Evolutionary conservation across 805 yeast genomes (phyloP).

Genomic region (Ogataea dorogensis): DNA sequence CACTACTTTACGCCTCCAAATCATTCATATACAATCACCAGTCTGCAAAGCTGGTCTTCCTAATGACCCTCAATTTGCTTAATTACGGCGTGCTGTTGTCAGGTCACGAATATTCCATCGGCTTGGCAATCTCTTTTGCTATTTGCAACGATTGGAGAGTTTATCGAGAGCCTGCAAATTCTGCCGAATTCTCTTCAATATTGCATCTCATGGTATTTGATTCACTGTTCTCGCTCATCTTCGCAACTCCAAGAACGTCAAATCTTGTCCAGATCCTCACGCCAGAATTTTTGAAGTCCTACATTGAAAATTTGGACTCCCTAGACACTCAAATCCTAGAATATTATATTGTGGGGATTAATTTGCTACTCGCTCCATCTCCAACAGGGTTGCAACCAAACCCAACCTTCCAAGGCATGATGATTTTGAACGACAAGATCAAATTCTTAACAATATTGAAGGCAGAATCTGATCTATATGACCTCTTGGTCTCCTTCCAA

Average conservation of each 20-base stretch:
- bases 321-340: constrained; percentile 19
- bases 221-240: constrained; percentile 49
- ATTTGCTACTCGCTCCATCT: constrained; percentile 21
- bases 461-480: constrained; percentile 22
- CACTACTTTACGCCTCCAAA: constrained; percentile 38
- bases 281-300: constrained; percentile 17
- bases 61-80: constrained; percentile 40
- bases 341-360: constrained; percentile 27
- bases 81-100: constrained; percentile 58
- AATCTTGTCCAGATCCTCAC: constrained; percentile 23
- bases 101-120: constrained; percentile 59
- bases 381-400: constrained; percentile 16
- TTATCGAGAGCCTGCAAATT: constrained; percentile 32
- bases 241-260: constrained; percentile 40
- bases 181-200: constrained; percentile 36
- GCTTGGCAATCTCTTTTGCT: constrained; percentile 51
- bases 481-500: constrained; percentile 15
- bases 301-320: constrained; percentile 15
- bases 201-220: constrained; percentile 49
- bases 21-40: constrained; percentile 30
- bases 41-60: constrained; percentile 33
- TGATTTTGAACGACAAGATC: constrained; percentile 19
- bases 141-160: constrained; percentile 60
- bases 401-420: constrained; percentile 12
- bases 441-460: constrained; percentile 30